Base-by-base conservation (phyloP, 768 basidiomycete genomes). In the Xerocomellus dryophilus region DNA sequence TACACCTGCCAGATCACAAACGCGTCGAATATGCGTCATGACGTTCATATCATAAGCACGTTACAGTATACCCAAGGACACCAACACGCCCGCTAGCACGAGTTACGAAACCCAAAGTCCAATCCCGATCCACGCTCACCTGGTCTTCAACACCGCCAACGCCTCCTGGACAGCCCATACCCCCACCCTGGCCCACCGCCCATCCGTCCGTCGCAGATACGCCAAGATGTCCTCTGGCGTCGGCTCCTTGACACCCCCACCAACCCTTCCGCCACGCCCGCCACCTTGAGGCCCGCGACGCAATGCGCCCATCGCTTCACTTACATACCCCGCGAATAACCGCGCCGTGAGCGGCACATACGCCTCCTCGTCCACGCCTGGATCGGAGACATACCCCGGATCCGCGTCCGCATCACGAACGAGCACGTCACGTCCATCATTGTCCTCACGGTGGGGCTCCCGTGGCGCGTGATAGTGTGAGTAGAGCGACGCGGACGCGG, bases 131-230 rank as follows among this genome's bases (percentile, higher is more conserved):
- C 18, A 14, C 17, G 43, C 9, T 47, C 23, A 54, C 2, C 49
- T 27, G 2, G 10, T 17, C 32, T 27, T 64, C 59, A 59, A 40
- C 25, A 77, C 61, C 49, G 76, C 70, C 60, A 90, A 58, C 1
- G 85, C 81, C 46, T 86, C 86, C 49, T 81, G 75, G 1, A 90
- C 75, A 53, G 74, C 75, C 83, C 85, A 89, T 44, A 76, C 73
- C 1, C 85, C 85, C 8, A 90, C 69, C 59, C 76, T 75, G 56
- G 73, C 76, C 88, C 88, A 91, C 29, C 82, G 75, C 61, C 78
- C 83, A 58, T 90, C 88, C 46, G 67, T 72, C 51, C 70, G 74
- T 44, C 66, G 64, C 60, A 91, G 60, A 53, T 71, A 73, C 2
- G 55, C 56, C 23, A 80, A 64, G 20, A 91, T 74, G 5, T 77